Conservation (phyloP, 306 rosid genomes). For the Dryas octopetala region DNA sequence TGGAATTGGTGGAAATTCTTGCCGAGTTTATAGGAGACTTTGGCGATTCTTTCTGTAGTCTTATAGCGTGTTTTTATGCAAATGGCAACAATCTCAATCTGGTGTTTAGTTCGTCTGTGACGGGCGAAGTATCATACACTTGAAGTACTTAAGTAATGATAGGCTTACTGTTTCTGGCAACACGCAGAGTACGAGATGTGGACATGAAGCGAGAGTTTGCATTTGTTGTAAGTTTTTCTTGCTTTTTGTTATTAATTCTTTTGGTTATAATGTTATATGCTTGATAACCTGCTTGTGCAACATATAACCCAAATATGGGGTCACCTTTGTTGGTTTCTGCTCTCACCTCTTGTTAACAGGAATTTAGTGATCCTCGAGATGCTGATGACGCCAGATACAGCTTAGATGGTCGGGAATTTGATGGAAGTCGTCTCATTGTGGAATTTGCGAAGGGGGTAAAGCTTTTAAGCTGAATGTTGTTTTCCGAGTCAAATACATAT, state of each 20-base stretch:
- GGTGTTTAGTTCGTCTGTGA: constrained; percentile 87
- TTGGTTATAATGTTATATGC: constrained; percentile 1
- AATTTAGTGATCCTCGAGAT: constrained; percentile 79
- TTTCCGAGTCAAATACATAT: not conserved
- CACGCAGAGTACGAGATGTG: constrained; percentile 93
- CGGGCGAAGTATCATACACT: constrained; percentile 73
- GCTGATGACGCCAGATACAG: constrained; percentile 85
- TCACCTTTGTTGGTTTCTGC: constrained; percentile 26
- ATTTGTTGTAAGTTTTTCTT: constrained; percentile 71
- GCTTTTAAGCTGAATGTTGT: not conserved
- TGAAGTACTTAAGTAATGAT: constrained; percentile 80
- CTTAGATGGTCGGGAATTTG: constrained; percentile 75
- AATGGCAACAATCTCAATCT: constrained; percentile 88
- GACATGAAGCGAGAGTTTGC: constrained; percentile 91
- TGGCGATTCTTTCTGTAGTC: constrained; percentile 88
- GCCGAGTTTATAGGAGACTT: constrained; percentile 62
- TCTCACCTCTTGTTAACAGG: constrained; percentile 51
- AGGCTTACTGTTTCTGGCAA: constrained; percentile 91
- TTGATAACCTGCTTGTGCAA: constrained; percentile 22
- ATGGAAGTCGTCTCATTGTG: constrained; percentile 71
- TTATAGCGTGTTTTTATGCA: constrained; percentile 81
- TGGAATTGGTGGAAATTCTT: constrained; percentile 82
- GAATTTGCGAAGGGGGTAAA: constrained; percentile 81
- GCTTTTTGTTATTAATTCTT: constrained; percentile 8
- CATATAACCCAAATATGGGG: constrained; percentile 23